These are phyloP conservation scores for Fusarium sp. DNA, from an alignment of 2,329 filamentous ascomycete species.

Conservation along the genomic window DNA sequence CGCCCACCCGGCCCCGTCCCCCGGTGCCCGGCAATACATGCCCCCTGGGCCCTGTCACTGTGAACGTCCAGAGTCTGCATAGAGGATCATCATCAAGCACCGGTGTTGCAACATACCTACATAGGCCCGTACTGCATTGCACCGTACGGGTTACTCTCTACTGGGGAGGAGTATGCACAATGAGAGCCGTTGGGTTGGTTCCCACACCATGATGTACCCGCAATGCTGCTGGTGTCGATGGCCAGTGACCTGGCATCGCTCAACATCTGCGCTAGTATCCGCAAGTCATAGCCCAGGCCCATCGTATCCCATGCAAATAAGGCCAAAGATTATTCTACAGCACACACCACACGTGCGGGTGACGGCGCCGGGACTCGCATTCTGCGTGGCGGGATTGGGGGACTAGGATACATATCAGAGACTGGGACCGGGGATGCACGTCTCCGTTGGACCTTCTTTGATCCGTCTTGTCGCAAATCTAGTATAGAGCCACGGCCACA, in stretches of 20 bases:
- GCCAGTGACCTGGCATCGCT: conserved; percentile 43
- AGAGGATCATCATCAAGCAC: conserved; percentile 40
- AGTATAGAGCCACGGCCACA: conserved; percentile 34
- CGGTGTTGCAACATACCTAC: conserved; percentile 8
- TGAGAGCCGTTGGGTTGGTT: conserved; percentile 43
- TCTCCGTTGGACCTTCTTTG: conserved; percentile 40
- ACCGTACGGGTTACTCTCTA: background rate
- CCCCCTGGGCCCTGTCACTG: conserved; percentile 30
- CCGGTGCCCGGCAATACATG: conserved; percentile 41
- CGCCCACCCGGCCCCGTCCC: conserved; percentile 43
- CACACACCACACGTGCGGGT: conserved; percentile 42
- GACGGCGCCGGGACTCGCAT: conserved; percentile 42
- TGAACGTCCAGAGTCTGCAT: conserved; percentile 34
- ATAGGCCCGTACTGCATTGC: background rate
- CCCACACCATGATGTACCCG: conserved; percentile 42
- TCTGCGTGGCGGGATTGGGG: conserved; percentile 36
- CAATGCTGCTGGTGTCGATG: conserved; percentile 44
- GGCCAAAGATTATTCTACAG: conserved; percentile 42
- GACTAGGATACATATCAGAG: conserved; percentile 6
- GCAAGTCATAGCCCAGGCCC: conserved; percentile 45
- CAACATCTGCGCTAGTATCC: conserved; percentile 44
- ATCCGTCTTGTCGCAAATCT: conserved; percentile 44
- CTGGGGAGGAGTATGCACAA: background rate
- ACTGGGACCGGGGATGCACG: conserved; percentile 19
- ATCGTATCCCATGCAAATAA: conserved; percentile 43